phyloP scores from a whole-genome alignment of 257 asterid genomes.

The Nicotiana knightiana region DNA sequence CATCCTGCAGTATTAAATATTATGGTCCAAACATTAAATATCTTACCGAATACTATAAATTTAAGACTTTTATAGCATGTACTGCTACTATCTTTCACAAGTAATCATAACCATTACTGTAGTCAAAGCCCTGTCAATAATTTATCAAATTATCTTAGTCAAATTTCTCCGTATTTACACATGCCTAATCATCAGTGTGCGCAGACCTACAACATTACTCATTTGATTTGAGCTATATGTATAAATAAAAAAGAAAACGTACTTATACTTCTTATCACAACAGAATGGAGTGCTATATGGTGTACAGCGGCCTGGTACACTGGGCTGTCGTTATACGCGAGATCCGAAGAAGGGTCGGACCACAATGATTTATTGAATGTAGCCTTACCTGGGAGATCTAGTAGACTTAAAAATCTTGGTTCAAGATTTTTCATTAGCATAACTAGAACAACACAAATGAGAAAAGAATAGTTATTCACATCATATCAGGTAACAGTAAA shows the following conservation, averaged over 20 bases:
- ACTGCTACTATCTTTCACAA: neutral
- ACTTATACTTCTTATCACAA: too few species aligned
- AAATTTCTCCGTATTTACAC: neutral
- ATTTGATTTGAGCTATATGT: neutral
- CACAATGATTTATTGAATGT: too few species aligned
- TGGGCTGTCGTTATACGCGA: fast-evolving
- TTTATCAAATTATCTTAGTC: neutral
- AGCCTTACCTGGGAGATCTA: too few species aligned
- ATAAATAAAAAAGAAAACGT: neutral
- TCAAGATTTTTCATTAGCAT: too few species aligned
- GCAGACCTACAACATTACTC: neutral
- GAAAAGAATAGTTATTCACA: neutral
- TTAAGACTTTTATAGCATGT: neutral
- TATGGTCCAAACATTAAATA: neutral
- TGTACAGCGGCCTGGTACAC: fast-evolving
- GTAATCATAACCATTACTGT: neutral
- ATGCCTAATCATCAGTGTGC: neutral
- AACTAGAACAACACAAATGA: neutral
- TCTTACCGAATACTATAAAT: neutral
- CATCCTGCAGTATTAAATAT: neutral
- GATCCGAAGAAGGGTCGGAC: too few species aligned
- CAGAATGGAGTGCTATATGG: neutral
- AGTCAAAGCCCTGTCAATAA: neutral
- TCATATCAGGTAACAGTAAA: neutral
- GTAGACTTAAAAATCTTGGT: too few species aligned